Percentiles rank a stretch among this genome's conserved stretches.
phyloP scores from a whole-genome alignment of 139 green algal genomes.

The Eudorina sp. region DNA sequence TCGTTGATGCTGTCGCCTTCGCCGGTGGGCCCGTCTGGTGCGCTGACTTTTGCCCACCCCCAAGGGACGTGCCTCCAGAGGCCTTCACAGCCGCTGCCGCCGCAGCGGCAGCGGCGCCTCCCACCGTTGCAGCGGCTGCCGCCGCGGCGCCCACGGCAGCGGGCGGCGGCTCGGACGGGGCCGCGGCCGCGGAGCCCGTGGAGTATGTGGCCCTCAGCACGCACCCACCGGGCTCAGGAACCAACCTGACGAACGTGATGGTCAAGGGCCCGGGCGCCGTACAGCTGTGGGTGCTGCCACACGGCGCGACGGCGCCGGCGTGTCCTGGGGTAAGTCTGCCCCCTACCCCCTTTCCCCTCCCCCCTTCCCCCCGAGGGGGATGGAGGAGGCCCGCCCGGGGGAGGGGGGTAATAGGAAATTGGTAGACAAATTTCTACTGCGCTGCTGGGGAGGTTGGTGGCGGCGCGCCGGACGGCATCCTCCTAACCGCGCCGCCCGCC shows the following conservation, averaged over 20 bases:
- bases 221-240: constrained; percentile 47
- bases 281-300: constrained; percentile 73
- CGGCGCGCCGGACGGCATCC: too few species aligned
- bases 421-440: too few species aligned
- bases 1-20: constrained; percentile 57
- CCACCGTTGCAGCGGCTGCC: neutral
- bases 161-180: too few species aligned
- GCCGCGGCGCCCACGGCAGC: neutral
- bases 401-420: too few species aligned
- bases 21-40: constrained; percentile 69
- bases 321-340: neutral
- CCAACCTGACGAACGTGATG: constrained; percentile 47
- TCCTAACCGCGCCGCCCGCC: too few species aligned
- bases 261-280: constrained; percentile 53
- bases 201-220: constrained; percentile 64
- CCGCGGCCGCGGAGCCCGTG: neutral
- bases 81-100: neutral
- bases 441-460: too few species aligned
- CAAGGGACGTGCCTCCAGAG: neutral
- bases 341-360: too few species aligned
- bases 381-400: too few species aligned
- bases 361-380: too few species aligned
- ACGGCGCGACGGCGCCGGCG: neutral
- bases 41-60: constrained; percentile 68
- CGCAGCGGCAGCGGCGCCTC: neutral